phyloP scores from a whole-genome alignment of 2,329 filamentous ascomycete genomes.

The Elsinoe fawcettii region DNA sequence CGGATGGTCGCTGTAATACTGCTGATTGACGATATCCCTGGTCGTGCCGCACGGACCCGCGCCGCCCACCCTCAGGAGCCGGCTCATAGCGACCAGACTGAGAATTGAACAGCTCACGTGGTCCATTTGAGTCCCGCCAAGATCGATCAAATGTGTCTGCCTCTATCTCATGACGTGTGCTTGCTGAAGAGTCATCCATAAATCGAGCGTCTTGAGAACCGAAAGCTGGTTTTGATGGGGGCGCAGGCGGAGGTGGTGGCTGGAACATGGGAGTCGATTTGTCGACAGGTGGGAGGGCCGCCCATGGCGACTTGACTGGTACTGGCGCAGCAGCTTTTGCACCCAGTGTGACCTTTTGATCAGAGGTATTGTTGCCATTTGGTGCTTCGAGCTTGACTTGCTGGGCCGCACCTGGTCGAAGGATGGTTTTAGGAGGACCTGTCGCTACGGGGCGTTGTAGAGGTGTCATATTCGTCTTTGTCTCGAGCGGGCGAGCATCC shows the following conservation, averaged over 20 bases:
- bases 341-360: conserved; percentile 58
- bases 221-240: conserved; percentile 28
- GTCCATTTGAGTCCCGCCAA: conserved; percentile 64
- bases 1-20: conserved; percentile 64
- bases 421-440: conserved; percentile 40
- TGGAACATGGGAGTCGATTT: conserved; percentile 66
- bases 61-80: conserved; percentile 60
- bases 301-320: conserved; percentile 87
- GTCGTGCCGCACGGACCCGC: conserved; percentile 62
- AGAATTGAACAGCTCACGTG: conserved; percentile 85
- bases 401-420: conserved; percentile 39
- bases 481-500: conserved; percentile 20
- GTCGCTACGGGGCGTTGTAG: conserved; percentile 30
- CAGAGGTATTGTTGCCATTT: conserved; percentile 46
- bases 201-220: conserved; percentile 52
- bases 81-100: conserved; percentile 90
- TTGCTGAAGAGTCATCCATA: conserved; percentile 42
- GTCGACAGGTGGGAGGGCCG: conserved; percentile 73
- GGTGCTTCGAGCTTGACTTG: conserved; percentile 31
- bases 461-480: conserved; percentile 25
- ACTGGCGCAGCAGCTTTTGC: conserved; percentile 62
- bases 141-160: conserved; percentile 87
- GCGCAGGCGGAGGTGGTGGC: conserved; percentile 35
- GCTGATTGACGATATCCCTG: conserved; percentile 62
- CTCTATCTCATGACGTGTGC: conserved; percentile 69